Percentiles rank a stretch among this genome's conserved stretches.
Evolutionary conservation across 805 yeast species (phyloP).

Genomic region (Kazachstania bromeliacearum): DNA sequence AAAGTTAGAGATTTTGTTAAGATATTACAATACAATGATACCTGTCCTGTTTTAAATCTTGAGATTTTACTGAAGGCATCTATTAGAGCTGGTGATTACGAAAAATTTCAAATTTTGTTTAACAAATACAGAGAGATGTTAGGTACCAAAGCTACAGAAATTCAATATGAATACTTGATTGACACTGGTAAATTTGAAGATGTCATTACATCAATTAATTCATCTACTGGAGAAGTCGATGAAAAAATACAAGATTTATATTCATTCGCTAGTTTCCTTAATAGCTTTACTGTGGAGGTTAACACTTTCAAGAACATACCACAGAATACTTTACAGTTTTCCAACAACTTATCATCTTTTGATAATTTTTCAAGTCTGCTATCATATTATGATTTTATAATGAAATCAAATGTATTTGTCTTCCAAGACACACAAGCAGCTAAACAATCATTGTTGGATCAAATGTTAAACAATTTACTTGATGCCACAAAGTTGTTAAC

Average conservation of each 20-base stretch:
- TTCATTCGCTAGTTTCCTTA: conserved; percentile 19
- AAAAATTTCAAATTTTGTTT: conserved; percentile 11
- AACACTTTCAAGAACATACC: conserved; percentile 8
- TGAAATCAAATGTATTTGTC: no score
- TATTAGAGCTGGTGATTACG: conserved; percentile 19
- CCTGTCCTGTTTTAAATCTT: conserved; percentile 20
- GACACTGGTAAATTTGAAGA: conserved; percentile 15
- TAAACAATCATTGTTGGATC: conserved; percentile 13
- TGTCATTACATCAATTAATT: conserved; percentile 12
- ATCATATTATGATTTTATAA: conserved; percentile 11
- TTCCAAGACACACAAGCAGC: no score
- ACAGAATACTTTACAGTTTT: conserved; percentile 21
- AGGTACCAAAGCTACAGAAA: conserved; percentile 6
- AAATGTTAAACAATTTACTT: conserved; percentile 22
- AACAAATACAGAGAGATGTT: conserved; percentile 13
- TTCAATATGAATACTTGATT: conserved; percentile 20
- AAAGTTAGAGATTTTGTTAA: conserved; percentile 10
- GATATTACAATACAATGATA: conserved; percentile 17
- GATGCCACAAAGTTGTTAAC: conserved; percentile 15
- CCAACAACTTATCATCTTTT: conserved; percentile 20
- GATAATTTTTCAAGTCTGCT: conserved; percentile 11
- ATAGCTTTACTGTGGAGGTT: conserved; percentile 11
- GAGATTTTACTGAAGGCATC: conserved; percentile 19
- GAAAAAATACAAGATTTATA: conserved; percentile 17
- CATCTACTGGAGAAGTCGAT: conserved; percentile 3